Evolutionary conservation across 2,329 filamentous ascomycete genomes (phyloP).

Genomic region (Nemania abortiva): DNA sequence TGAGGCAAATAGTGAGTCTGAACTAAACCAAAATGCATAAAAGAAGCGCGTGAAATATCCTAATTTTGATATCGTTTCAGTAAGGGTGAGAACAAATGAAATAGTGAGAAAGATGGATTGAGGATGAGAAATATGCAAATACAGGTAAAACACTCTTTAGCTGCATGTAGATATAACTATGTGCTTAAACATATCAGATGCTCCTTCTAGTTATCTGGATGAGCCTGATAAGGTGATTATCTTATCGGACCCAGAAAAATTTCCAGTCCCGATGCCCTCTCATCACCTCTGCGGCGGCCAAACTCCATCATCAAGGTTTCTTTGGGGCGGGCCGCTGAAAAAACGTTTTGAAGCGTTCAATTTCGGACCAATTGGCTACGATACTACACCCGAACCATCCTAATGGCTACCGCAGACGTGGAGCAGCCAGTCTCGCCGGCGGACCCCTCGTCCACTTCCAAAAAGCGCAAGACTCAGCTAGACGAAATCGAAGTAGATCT

Average conservation of each 20-base stretch:
- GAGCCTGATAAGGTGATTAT: slow-evolving; percentile 34
- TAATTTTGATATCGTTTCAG: no score
- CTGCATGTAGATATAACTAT: not conserved
- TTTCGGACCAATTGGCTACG: not conserved
- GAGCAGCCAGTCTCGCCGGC: slow-evolving; percentile 34
- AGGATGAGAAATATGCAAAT: no score
- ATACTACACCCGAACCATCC: not conserved
- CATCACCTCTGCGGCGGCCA: slow-evolving; percentile 12
- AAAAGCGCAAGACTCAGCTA: slow-evolving; percentile 78
- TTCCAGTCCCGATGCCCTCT: slow-evolving; percentile 32
- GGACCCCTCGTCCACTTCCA: slow-evolving; percentile 52
- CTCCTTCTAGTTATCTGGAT: no score
- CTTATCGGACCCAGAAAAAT: slow-evolving; percentile 52
- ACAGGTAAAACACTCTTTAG: no score
- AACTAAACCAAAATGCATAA: no score
- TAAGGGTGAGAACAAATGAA: no score
- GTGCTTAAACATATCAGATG: not conserved
- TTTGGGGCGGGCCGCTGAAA: not conserved
- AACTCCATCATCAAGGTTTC: not conserved
- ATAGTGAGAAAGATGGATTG: no score
- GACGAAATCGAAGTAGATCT: slow-evolving; percentile 92
- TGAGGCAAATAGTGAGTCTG: no score
- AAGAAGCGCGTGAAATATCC: no score
- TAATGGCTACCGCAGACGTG: slow-evolving; percentile 38
- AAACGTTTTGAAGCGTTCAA: not conserved